A percentile compares a stretch with the other conserved stretches of the same genome.
phyloP scores from a whole-genome alignment of 192 early-diverging fungal species.

The Backusella psychrophila region DNA sequence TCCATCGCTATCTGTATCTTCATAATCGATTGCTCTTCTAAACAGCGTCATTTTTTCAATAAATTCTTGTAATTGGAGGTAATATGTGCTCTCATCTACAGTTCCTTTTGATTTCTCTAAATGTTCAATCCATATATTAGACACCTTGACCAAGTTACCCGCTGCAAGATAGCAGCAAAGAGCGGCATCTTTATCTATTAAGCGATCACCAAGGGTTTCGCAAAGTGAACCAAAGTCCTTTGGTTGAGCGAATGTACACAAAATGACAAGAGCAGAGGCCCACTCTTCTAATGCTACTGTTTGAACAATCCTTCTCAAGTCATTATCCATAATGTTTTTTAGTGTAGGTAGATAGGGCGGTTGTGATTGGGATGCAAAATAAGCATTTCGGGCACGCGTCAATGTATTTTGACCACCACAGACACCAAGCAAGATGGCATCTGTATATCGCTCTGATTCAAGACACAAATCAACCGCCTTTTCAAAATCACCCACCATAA shows the following conservation, averaged over 20 bases:
- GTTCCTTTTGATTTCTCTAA: slow-evolving; percentile 26
- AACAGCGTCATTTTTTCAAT: slow-evolving; percentile 93
- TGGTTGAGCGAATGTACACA: slow-evolving; percentile 88
- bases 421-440: slow-evolving; percentile 64
- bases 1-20: slow-evolving; percentile 49
- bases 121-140: slow-evolving; percentile 76
- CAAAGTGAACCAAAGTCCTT: slow-evolving; percentile 76
- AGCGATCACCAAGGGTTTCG: slow-evolving; percentile 61
- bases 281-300: slow-evolving; percentile 78
- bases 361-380: slow-evolving; percentile 74
- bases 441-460: slow-evolving; percentile 69
- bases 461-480: slow-evolving; percentile 86
- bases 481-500: slow-evolving; percentile 89
- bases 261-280: slow-evolving; percentile 88
- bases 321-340: slow-evolving; percentile 72
- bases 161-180: slow-evolving; percentile 78
- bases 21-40: slow-evolving; percentile 86
- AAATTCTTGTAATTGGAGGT: slow-evolving; percentile 58
- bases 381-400: slow-evolving; percentile 45
- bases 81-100: neutral
- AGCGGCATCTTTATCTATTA: slow-evolving; percentile 53
- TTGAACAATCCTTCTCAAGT: slow-evolving; percentile 77
- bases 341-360: slow-evolving; percentile 77
- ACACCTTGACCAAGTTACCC: slow-evolving; percentile 79
- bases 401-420: slow-evolving; percentile 63